phyloP scores from a whole-genome alignment of 2,329 filamentous ascomycete species.

The Fusarium sp. region DNA sequence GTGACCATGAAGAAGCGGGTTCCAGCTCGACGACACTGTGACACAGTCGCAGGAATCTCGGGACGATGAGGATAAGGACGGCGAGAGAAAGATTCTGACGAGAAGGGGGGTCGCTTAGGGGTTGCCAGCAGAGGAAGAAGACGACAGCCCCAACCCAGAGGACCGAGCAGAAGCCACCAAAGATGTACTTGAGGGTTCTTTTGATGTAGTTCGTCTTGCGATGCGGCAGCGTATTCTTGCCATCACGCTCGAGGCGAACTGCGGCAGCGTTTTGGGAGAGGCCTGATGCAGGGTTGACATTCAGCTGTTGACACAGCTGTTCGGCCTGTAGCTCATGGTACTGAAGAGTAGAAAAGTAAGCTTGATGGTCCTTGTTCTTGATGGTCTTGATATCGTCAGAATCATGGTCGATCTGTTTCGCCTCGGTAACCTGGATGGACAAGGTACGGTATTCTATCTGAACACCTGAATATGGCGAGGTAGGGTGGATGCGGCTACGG shows the following conservation, averaged over 20 bases:
- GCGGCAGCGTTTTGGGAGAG: constrained; percentile 49
- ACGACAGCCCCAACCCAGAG: constrained; percentile 58
- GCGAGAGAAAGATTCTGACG: constrained; percentile 56
- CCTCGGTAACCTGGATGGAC: constrained; percentile 53
- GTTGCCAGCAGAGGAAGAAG: constrained; percentile 59
- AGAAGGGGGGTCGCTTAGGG: constrained; percentile 56
- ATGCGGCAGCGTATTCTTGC: constrained; percentile 53
- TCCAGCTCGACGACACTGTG: constrained; percentile 55
- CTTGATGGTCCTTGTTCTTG: constrained; percentile 50
- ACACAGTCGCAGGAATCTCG: constrained; percentile 54
- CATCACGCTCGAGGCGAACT: constrained; percentile 51
- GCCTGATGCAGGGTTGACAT: constrained; percentile 48
- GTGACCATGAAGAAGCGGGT: constrained; percentile 60
- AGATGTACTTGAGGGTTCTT: constrained; percentile 54
- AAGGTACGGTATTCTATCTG: constrained; percentile 54
- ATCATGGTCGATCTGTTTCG: constrained; percentile 43
- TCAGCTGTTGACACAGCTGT: constrained; percentile 52
- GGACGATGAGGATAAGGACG: constrained; percentile 55
- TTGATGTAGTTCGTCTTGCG: constrained; percentile 55
- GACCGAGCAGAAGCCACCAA: constrained; percentile 59
- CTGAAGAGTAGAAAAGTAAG: constrained; percentile 55
- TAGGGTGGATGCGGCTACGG: constrained; percentile 42
- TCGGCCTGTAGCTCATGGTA: constrained; percentile 50
- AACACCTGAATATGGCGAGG: constrained; percentile 49
- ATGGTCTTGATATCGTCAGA: constrained; percentile 31